Evolutionary conservation across 495 filamentous ascomycete species (phyloP).

Genomic region (Penicillium arizonense): DNA sequence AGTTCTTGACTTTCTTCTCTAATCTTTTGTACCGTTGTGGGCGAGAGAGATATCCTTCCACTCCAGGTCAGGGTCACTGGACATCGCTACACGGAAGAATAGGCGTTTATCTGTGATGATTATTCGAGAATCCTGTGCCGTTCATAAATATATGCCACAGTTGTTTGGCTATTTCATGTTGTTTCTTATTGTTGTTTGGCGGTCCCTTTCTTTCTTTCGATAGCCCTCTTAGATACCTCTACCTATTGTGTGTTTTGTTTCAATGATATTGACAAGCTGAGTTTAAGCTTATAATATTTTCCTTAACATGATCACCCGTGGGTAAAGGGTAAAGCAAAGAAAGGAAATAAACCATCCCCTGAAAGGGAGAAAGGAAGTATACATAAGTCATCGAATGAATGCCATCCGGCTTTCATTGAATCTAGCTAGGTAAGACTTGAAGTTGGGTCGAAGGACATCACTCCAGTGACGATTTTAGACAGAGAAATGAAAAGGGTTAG

Average conservation of each 20-base stretch:
- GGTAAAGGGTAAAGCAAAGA: neutral
- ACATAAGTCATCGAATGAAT: neutral
- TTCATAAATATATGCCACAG: constrained; percentile 13
- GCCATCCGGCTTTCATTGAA: neutral
- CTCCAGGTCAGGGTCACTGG: neutral
- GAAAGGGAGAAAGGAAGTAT: neutral
- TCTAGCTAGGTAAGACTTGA: neutral
- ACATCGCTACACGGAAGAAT: constrained; percentile 22
- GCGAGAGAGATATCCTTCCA: too few species aligned
- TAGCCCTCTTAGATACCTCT: constrained; percentile 30
- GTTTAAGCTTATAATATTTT: neutral
- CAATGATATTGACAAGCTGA: constrained; percentile 27
- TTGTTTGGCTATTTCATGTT: constrained; percentile 1
- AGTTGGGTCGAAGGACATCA: neutral
- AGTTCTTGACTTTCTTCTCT: constrained; percentile 3
- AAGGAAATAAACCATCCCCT: neutral
- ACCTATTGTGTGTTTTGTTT: constrained; percentile 12
- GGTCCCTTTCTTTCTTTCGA: constrained; percentile 5
- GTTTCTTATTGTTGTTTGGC: constrained; percentile 12
- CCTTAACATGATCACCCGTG: too few species aligned
- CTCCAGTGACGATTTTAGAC: neutral
- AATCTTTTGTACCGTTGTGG: neutral
- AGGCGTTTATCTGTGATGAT: constrained; percentile 23
- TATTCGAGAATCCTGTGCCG: constrained; percentile 8
- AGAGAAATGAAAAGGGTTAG: neutral